Evolutionary conservation across 1,284 basidiomycete species (phyloP), one percentile per base, ranked within the genome.

Genomic region (Rhodotorula sp.): DNA sequence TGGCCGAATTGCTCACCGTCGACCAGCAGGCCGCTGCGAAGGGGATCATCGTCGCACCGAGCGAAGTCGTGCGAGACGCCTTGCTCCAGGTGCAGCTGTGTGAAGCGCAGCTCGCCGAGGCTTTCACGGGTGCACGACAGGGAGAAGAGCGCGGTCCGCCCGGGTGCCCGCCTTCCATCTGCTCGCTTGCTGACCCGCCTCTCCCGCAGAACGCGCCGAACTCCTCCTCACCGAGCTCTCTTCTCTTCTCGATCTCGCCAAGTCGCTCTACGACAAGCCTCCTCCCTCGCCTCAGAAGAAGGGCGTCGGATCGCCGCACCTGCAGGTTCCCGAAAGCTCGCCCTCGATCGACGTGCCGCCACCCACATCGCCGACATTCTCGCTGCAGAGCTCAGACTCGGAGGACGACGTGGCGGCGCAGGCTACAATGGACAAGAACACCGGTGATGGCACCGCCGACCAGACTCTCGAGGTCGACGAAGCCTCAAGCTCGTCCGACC

Each of bases 31-130:
- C 86, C 0, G 77, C 77, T 26, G 81, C 82, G 26, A 80, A 92
- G 76, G 87, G 89, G 71, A 86, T 86, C 54, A 81, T 93, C 28
- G 82, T 94, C 13, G 80, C 76, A 4, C 80, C 92, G 55, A 92
- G 91, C 76, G 92, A 95, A 77, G 81, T 83, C 52, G 80, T 94
- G 18, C 86, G 85, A 8, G 79, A 81, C 0, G 80, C 87, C 34
- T 66, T 83, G 46, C 78, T 79, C 4, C 67, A 76, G 47, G 77
- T 79, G 34, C 68, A 73, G 55, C 57, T 75, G 2, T 77, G 78
- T 6, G 74, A 75, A 52, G 64, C 82, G 74, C 75, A 78, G 60
- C 57, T 76, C 20, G 65, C 69, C 1, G 78, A 77, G 55, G 73
- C 73, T 18, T 57, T 70, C 22, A 51, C 54, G 15, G 65, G 59